Percentiles rank a stretch among this genome's conserved stretches.
Conservation (phyloP, 75 land plant genomes). For the Larix kaempferi region DNA sequence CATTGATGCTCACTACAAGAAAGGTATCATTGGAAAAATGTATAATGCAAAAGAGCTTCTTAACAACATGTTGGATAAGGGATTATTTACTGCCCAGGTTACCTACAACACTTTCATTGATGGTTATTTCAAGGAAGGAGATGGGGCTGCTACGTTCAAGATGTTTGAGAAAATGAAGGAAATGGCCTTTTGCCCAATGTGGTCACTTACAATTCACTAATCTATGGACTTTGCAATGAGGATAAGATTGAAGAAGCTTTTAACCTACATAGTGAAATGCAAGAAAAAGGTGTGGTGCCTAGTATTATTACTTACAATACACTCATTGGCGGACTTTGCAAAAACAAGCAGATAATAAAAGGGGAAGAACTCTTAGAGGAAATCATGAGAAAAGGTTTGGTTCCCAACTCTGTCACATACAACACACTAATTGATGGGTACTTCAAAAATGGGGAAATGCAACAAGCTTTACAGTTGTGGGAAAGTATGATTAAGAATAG, state of each 20-base stretch:
- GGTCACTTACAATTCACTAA: conserved; percentile 43
- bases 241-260: conserved; percentile 35
- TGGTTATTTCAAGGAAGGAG: conserved; percentile 45
- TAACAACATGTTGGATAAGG: conserved; percentile 38
- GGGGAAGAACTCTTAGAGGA: conserved; percentile 32
- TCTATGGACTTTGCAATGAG: conserved; percentile 32
- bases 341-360: conserved; percentile 41
- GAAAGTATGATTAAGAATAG: conserved; percentile 23
- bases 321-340: conserved; percentile 47
- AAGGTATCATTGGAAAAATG: conserved; percentile 40
- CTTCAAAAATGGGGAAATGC: conserved; percentile 32
- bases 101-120: conserved; percentile 42
- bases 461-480: conserved; percentile 29
- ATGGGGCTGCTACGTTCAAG: conserved; percentile 27
- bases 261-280: conserved; percentile 37
- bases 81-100: conserved; percentile 27
- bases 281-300: conserved; percentile 12
- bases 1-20: conserved; percentile 60
- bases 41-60: conserved; percentile 53
- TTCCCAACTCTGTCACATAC: conserved; percentile 38
- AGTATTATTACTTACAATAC: conserved; percentile 44
- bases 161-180: conserved; percentile 40
- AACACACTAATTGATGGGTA: conserved; percentile 48
- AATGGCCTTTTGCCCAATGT: conserved; percentile 21
- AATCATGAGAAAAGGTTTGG: conserved; percentile 20